Conservation (phyloP, 352 stramenopile genomes). For the Thraustotheca clavata region DNA sequence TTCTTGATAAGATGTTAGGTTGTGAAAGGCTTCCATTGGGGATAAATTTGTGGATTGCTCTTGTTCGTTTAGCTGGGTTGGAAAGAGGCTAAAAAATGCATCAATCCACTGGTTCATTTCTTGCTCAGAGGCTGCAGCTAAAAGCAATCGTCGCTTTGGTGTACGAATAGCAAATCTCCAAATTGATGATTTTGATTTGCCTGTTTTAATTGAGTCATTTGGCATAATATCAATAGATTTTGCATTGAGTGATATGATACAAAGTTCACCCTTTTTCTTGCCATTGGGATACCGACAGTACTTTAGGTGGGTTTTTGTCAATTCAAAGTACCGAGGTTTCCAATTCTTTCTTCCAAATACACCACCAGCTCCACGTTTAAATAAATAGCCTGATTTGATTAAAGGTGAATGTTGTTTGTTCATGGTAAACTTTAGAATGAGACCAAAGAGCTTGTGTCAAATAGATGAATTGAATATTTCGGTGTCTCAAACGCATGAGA, state of each 20-base stretch:
- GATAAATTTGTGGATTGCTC: no score
- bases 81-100: conserved; percentile 23
- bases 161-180: conserved; percentile 72
- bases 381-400: conserved; percentile 63
- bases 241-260: conserved; percentile 44
- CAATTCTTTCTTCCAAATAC: conserved; percentile 64
- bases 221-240: conserved; percentile 73
- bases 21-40: no score
- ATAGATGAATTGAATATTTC: no score
- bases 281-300: conserved; percentile 77
- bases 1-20: no score
- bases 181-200: conserved; percentile 60
- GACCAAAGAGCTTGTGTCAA: no score
- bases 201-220: conserved; percentile 60
- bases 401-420: conserved; percentile 25
- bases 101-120: conserved; percentile 83
- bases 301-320: conserved; percentile 37
- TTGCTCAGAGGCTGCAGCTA: conserved; percentile 62
- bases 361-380: conserved; percentile 58
- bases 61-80: no score
- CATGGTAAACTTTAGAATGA: no score
- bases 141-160: conserved; percentile 45
- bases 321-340: conserved; percentile 74
- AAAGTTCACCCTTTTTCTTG: conserved; percentile 60
- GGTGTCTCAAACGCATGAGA: no score